Evolutionary conservation across 1,284 basidiomycete genomes (phyloP), one percentile per base, ranked within the genome.

Genomic region (Moesziomyces sp.): DNA sequence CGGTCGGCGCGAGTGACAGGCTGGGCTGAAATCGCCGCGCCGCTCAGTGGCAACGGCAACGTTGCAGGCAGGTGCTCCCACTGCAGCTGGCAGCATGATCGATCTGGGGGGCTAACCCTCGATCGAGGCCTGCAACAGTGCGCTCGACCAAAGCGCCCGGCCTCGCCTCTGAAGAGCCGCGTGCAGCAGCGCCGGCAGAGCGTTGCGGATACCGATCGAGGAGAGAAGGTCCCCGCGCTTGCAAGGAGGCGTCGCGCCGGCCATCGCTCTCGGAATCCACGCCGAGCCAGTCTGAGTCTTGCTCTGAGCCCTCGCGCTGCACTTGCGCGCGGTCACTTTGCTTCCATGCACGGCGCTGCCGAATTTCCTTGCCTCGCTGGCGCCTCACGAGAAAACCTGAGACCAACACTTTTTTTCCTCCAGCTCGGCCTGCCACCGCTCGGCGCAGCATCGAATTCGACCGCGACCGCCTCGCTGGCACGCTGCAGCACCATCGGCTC

Each of bases 401-500:
- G 46, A 57, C 54, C 53, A 56, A 56, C 46, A 56, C 53, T 28
- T 47, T 47, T 10, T 9, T 21, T 14, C 5, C 1, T 46, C 13
- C 46, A 14, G 46, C 19, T 19, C 19, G 44, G 13, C 19, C 19
- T 19, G 19, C 44, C 19, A 45, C 1, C 19, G 23, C 19, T 43
- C 42, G 9, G n/a, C 13, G 19, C 21, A n/a, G 7, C 19, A 14
- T 19, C 11, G 19, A 46, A 46, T 28, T 18, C 16, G 46, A 33
- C 13, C 26, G 26, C 26, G 6, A 28, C 23, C 46, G 18, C 23
- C 23, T 24, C 26, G 23, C 16, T 18, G 23, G 30, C 30, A 33
- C 30, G 30, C 30, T 33, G 30, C 30, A 33, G 30, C 30, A 33
- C 30, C 30, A 13, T 13, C 30, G 13, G 30, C 11, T 13, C 30